These are phyloP conservation scores for Diaporthe citriasiana DNA, from an alignment of 2,329 filamentous ascomycete species.

Conservation along the genomic window DNA sequence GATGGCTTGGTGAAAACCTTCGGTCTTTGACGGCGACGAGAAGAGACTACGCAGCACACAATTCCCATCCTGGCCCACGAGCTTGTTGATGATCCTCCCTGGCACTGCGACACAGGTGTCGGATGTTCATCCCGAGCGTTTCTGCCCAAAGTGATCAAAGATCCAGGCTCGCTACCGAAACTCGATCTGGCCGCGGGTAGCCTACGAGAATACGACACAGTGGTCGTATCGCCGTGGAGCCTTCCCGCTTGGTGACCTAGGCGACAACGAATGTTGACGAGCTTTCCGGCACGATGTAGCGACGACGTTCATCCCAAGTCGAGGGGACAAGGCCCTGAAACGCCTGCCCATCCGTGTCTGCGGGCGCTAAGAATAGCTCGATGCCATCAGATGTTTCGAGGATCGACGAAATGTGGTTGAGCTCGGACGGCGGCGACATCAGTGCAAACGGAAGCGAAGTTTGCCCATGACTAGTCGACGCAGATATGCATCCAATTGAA, in stretches of 20 bases:
- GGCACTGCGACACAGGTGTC: background rate
- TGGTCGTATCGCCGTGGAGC: constrained; percentile 17
- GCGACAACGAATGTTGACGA: constrained; percentile 17
- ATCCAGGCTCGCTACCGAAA: constrained; percentile 26
- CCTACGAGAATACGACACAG: constrained; percentile 7
- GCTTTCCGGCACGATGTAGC: constrained; percentile 21
- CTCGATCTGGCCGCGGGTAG: constrained; percentile 6
- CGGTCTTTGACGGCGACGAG: background rate
- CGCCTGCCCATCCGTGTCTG: constrained; percentile 9
- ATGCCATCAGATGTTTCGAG: constrained; percentile 22
- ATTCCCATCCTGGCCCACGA: background rate
- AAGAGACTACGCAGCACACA: background rate
- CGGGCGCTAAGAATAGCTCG: constrained; percentile 3
- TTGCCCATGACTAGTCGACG: constrained; percentile 25
- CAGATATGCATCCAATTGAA: constrained; percentile 11
- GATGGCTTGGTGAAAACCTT: background rate
- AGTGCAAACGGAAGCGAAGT: constrained; percentile 17
- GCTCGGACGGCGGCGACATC: constrained; percentile 23
- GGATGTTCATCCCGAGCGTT: constrained; percentile 11
- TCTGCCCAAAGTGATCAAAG: constrained; percentile 11
- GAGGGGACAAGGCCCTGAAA: background rate
- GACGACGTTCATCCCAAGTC: constrained; percentile 24
- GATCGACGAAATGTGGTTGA: constrained; percentile 18
- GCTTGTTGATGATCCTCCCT: background rate
- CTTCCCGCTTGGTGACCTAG: constrained; percentile 10